phyloP scores from a whole-genome alignment of 2,329 filamentous ascomycete genomes.

The Hirsutella rhossiliensis region DNA sequence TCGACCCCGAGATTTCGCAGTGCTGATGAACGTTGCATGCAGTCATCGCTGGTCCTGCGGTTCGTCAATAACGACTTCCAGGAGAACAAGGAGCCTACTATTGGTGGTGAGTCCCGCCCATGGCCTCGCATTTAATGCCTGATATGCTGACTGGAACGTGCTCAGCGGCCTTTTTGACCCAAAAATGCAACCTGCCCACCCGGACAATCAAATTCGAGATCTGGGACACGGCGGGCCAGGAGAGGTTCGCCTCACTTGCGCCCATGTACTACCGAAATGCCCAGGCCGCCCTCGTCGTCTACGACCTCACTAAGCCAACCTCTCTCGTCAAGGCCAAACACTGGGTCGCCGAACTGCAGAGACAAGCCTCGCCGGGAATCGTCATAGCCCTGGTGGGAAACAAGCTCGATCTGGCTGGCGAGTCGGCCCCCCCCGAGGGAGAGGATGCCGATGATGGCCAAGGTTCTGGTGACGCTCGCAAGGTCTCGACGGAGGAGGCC shows the following conservation, averaged over 20 bases:
- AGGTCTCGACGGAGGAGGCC: slow-evolving; percentile 83
- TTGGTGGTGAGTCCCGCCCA: slow-evolving; percentile 61
- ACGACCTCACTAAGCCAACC: slow-evolving; percentile 94
- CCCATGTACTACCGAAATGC: slow-evolving; percentile 99
- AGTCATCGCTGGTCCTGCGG: slow-evolving; percentile 94
- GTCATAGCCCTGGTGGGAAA: slow-evolving; percentile 96
- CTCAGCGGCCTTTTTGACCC: slow-evolving; percentile 87
- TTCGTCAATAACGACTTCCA: slow-evolving; percentile 99
- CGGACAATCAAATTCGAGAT: slow-evolving; percentile 92
- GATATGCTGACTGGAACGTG: background rate
- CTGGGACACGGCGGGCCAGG: slow-evolving; percentile 97
- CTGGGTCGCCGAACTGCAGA: slow-evolving; percentile 95
- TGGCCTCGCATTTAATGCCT: background rate
- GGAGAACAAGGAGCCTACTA: slow-evolving; percentile 98
- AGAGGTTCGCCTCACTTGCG: slow-evolving; percentile 90
- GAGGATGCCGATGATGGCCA: slow-evolving; percentile 45
- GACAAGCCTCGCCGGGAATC: slow-evolving; percentile 90
- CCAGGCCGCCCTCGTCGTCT: slow-evolving; percentile 93
- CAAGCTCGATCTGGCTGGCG: slow-evolving; percentile 79
- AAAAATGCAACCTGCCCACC: slow-evolving; percentile 93
- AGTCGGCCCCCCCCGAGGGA: slow-evolving; percentile 32
- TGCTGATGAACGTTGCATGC: background rate
- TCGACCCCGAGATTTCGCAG: background rate
- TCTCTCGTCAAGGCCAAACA: slow-evolving; percentile 95
- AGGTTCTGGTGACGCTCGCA: slow-evolving; percentile 63